Base-by-base conservation (phyloP, 441 rosid genomes). In the Mallotus japonicus region DNA sequence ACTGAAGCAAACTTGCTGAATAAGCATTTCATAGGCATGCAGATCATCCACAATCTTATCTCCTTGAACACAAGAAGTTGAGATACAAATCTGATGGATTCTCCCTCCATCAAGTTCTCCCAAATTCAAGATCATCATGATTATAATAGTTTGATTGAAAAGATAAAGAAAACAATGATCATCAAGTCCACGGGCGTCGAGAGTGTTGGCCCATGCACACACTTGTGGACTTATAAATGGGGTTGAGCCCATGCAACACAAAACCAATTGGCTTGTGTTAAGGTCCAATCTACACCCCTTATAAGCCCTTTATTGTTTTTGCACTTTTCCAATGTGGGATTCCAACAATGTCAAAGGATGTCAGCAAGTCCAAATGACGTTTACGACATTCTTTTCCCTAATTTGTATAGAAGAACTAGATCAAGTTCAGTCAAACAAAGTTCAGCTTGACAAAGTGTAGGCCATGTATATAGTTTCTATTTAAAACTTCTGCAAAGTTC, bases 111-210 rank as follows among this genome's bases (percentile, higher is more conserved):
- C 37, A 67, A 32, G 20, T 28, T 50, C 59, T 67, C 17, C 15
- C 24, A 67, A 51, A 17, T 67, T 50, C 65, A 62, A 62, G 19
- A 62, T 62, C 64, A 60, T 2, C 64, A 16, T 4, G 70, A 51
- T n/a, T 19, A 13, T 20, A 19, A 28, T 32, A 67, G 7, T 37
- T 49, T 17, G 59, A 37, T 15, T 28, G 44, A 51, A 32, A 66
- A 64, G 8, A 5, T 51, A 0, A 71, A 34, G 19, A 6, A 19
- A 71, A 60, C 11, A 49, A 49, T 51, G 46, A 47, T 7, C n/a
- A n/a, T n/a, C 28, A 24, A 24, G 28, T 24, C 28, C 28, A 24
- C 1, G 28, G 28, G 28, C 28, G 1, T 24, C 1, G 28, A 24
- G 28, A 24, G 28, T 24, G 28, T 24, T 24, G 28, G 28, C 28